These are phyloP conservation scores for Colletotrichum sansevieriae DNA, from an alignment of 2,329 filamentous ascomycete species.

Conservation along the genomic window DNA sequence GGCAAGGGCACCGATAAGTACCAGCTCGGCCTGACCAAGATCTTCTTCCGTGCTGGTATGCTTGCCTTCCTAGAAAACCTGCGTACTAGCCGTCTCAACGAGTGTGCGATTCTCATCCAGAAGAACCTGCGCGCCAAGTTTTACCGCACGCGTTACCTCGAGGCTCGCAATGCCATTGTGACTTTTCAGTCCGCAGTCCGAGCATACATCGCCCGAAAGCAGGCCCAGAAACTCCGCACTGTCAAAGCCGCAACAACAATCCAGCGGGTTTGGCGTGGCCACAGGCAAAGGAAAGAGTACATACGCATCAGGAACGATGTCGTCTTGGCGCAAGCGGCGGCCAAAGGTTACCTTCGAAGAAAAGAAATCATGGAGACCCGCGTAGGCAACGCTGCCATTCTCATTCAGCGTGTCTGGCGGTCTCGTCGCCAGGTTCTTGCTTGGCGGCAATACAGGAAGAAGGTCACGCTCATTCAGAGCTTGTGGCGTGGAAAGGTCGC, in stretches of 20 bases:
- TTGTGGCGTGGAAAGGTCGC: slow-evolving; percentile 90
- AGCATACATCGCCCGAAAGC: slow-evolving; percentile 82
- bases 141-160: slow-evolving; percentile 91
- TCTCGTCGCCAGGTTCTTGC: slow-evolving; percentile 80
- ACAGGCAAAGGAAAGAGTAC: slow-evolving; percentile 88
- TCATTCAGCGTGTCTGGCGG: slow-evolving; percentile 93
- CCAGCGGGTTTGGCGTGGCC: slow-evolving; percentile 93
- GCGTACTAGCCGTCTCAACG: slow-evolving; percentile 89
- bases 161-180: slow-evolving; percentile 85
- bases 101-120: slow-evolving; percentile 97
- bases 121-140: slow-evolving; percentile 98
- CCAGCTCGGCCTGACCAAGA: slow-evolving; percentile 96
- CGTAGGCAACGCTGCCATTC: slow-evolving; percentile 88
- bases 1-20: slow-evolving; percentile 90
- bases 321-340: slow-evolving; percentile 87
- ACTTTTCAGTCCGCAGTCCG: slow-evolving; percentile 82
- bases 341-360: slow-evolving; percentile 92
- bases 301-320: slow-evolving; percentile 83
- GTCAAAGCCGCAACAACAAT: slow-evolving; percentile 93
- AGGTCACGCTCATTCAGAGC: slow-evolving; percentile 90
- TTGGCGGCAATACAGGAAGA: slow-evolving; percentile 91
- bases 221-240: slow-evolving; percentile 83
- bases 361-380: slow-evolving; percentile 95
- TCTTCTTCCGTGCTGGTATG: slow-evolving; percentile 99
- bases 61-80: slow-evolving; percentile 97